Evolutionary conservation across 371 early-diverging fungal species (phyloP), one percentile per base, ranked within the genome.

Genomic region (Mortierella sp.): DNA sequence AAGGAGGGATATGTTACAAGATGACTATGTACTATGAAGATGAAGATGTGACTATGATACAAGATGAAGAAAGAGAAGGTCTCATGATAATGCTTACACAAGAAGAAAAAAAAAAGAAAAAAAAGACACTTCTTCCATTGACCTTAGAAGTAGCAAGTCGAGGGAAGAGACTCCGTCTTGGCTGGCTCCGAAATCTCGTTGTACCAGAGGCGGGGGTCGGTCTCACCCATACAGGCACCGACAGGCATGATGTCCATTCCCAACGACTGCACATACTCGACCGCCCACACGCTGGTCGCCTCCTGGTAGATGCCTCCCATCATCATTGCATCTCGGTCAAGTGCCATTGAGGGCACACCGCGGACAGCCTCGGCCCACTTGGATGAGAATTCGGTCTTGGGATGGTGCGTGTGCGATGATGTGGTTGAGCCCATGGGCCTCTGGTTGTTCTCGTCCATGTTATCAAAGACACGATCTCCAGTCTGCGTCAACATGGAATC

Each of bases 321-420:
- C 21, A 47, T 63, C 79, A 85, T 85, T 3, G 72, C 77, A 34
- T 81, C 85, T 21, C 85, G 74, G 48, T 85, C 81, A 26, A 85
- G 47, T 0, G 72, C 38, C 4, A 72, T 71, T 5, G 76, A 79
- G 9, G 81, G 79, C 2, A 81, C 75, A 57, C 85, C 85, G 2
- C 81, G 78, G 21, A 85, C 79, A 24, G 85, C 85, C 55, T 85
- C 85, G 8, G 85, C 79, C 77, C 81, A 81, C 34, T 84, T 84
- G 34, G 76, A 76, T 8, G 74, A 24, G 54, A 80, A 70, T 26
- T 72, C 28, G 19, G 50, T 28, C 34, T 72, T 50, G 38, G 72
- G 47, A 8, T 71, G 71, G 28, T 45, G 47, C n/a, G 19, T 71
- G 48, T 48, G 71, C 26, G 48, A 71, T 10, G 71, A 71, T 1